phyloP scores from a whole-genome alignment of 139 green algal genomes.

The Medakamo hakoo region DNA sequence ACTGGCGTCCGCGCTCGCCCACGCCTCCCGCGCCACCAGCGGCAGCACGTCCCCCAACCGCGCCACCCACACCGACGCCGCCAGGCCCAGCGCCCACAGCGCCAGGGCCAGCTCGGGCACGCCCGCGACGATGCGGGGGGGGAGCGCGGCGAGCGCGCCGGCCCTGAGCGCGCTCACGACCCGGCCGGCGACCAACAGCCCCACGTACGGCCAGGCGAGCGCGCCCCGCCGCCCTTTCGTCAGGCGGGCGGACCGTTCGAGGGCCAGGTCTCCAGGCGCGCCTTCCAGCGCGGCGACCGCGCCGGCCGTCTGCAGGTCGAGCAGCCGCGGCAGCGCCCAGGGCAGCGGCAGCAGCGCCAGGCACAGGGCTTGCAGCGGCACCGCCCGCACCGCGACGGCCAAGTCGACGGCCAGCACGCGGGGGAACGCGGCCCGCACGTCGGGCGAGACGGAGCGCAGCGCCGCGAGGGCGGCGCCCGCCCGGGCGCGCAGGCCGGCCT shows the following conservation, averaged over 20 bases:
- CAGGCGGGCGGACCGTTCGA: background rate
- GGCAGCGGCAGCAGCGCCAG: background rate
- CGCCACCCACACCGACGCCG: background rate
- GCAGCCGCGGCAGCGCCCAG: background rate
- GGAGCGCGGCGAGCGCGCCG: background rate
- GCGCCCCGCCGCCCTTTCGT: too few species aligned
- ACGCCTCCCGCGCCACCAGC: too few species aligned
- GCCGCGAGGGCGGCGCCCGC: background rate
- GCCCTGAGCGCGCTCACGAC: background rate
- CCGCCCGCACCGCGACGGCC: background rate
- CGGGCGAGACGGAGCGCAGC: background rate
- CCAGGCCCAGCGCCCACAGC: background rate
- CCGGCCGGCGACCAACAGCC: background rate
- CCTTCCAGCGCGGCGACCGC: background rate
- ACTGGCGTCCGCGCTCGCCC: too few species aligned
- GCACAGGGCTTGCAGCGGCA: background rate
- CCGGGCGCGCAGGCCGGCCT: background rate
- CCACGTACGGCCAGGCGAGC: background rate
- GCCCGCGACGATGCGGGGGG: background rate
- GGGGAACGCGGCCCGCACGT: background rate
- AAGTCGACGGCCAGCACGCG: background rate
- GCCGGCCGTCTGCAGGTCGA: background rate
- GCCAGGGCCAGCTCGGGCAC: background rate
- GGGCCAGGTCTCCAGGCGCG: background rate
- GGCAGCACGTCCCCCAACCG: background rate